Conservation (phyloP, 805 yeast species). For the Sugiyamaella chiloensis region DNA sequence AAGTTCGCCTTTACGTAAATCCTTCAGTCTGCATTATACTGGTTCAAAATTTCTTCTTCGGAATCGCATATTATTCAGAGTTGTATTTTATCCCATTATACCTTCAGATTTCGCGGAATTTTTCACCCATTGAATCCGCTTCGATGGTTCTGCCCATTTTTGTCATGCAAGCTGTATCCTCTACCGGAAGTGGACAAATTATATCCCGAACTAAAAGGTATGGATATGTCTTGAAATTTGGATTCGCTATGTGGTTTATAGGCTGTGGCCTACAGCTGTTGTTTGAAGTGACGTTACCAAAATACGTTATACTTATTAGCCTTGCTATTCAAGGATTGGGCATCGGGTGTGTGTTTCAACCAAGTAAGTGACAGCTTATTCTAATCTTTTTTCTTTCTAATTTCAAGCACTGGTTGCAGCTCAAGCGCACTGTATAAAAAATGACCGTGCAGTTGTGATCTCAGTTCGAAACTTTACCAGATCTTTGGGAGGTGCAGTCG, state of each 20-base stretch:
- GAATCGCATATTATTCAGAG: not conserved
- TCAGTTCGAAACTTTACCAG: not conserved
- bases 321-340: not conserved
- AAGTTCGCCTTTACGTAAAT: not conserved
- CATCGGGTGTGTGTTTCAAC: slow-evolving; percentile 2
- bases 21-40: slow-evolving; percentile 2
- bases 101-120: not conserved
- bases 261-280: not conserved
- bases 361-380: not conserved
- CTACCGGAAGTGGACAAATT: not conserved
- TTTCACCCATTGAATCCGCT: not conserved
- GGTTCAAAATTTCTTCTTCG: not conserved
- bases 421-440: not conserved
- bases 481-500: not conserved
- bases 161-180: not conserved
- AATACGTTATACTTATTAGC: not conserved
- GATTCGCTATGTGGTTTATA: not conserved
- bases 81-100: slow-evolving; percentile 1
- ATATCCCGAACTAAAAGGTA: not conserved
- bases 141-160: not conserved
- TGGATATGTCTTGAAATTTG: not conserved
- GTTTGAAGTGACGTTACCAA: not conserved
- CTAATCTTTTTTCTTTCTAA: too few relatives aligned
- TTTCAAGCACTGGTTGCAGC: slow-evolving; percentile 2
- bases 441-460: not conserved